Evolutionary conservation across 495 filamentous ascomycete species (phyloP), one percentile per base, ranked within the genome.

Genomic region (Penicillium riverlandense): DNA sequence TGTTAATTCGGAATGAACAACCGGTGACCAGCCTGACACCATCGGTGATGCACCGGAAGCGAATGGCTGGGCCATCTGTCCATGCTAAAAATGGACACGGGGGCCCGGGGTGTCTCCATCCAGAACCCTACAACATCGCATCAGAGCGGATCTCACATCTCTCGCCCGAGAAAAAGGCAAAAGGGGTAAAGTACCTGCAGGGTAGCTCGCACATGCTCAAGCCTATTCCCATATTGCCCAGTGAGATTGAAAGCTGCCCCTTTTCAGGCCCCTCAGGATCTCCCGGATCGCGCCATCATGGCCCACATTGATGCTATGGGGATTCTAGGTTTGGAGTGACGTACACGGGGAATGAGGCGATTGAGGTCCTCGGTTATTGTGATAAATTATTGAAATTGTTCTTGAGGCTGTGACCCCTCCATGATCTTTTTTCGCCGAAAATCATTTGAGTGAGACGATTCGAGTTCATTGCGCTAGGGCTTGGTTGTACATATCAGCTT

Each of bases 271-370:
- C 44, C 16, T 36, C 34, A 43, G 12, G 43, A 43, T 43, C 41
- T 45, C 37, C 45, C 32, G 16, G 41, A 63, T 65, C 55, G 62
- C 65, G 63, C 57, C 59, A 70, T 70, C 63, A 7, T 48, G 63
- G 48, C 55, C 67, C 67, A 67, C 65, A 46, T 47, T 67, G 65
- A 63, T 68, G 65, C 52, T 66, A 67, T 63, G 46, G 15, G 38
- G 65, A 63, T 68, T 63, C 50, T 66, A 65, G 60, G 48, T 12
- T 37, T 40, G 7, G 7, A 46, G 6, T 48, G 43, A 49, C 43
- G 41, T 36, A 50, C 45, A 40, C 50, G 42, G 38, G 49, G 57
- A 46, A 22, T 34, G 9, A 11, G 13, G 37, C 30, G 27, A 16
- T 33, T 43, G 38, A 35, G 42, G 48, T 54, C 44, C 48, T 47